A percentile compares a stretch with the other conserved stretches of the same genome.
Conservation (phyloP, 2,329 filamentous ascomycete genomes). For the Bipolaris victoriae region DNA sequence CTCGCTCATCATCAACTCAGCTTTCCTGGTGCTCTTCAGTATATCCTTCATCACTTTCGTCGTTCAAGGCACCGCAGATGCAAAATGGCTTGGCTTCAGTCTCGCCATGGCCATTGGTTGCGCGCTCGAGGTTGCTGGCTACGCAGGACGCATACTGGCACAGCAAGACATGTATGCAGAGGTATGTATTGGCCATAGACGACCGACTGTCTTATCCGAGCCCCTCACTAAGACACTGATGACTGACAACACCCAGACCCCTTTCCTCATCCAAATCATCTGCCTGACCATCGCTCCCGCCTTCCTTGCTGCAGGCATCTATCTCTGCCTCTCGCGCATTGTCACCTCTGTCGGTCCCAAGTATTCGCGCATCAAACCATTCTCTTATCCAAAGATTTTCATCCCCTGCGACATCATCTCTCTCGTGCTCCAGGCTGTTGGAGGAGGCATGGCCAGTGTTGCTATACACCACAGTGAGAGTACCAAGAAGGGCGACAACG, state of each 20-base stretch:
- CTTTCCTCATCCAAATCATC: constrained; percentile 71
- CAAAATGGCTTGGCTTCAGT: constrained; percentile 52
- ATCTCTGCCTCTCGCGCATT: constrained; percentile 63
- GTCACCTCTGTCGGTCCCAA: constrained; percentile 49
- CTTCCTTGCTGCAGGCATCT: constrained; percentile 68
- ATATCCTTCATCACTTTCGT: constrained; percentile 50
- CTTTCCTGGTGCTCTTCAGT: constrained; percentile 53
- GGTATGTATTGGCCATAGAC: constrained; percentile 22
- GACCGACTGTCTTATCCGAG: not conserved
- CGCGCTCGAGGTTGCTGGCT: constrained; percentile 65
- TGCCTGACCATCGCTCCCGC: constrained; percentile 63
- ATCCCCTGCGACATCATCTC: constrained; percentile 57
- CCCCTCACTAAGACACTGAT: constrained; percentile 6
- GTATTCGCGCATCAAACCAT: constrained; percentile 53
- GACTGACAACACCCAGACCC: constrained; percentile 46
- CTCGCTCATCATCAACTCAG: constrained; percentile 49
- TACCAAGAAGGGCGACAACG: constrained; percentile 49
- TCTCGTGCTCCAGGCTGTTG: constrained; percentile 53
- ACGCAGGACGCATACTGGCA: constrained; percentile 64
- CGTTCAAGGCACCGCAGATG: constrained; percentile 46
- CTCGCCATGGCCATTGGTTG: constrained; percentile 63
- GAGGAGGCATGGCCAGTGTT: constrained; percentile 52
- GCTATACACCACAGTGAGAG: constrained; percentile 39
- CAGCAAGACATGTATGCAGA: constrained; percentile 63
- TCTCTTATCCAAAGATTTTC: constrained; percentile 58